Evolutionary conservation across 805 yeast species (phyloP).

Genomic region (Saccharomycopsis microspora): DNA sequence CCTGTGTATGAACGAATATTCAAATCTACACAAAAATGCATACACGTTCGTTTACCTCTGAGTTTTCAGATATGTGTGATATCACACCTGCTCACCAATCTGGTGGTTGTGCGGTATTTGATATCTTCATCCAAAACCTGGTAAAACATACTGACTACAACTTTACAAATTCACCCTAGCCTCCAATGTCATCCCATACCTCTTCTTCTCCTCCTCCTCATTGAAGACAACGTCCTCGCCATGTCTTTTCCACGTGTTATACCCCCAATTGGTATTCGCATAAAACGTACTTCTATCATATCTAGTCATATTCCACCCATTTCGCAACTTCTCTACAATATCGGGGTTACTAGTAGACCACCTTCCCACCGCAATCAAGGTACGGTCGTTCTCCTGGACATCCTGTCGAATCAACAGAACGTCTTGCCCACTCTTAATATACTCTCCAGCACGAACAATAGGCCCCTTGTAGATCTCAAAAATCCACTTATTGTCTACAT

Average conservation of each 20-base stretch:
- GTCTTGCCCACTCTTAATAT: constrained; percentile 7
- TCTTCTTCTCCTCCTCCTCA: too few relatives aligned
- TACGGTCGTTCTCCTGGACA: constrained; percentile 28
- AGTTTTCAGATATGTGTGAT: too few relatives aligned
- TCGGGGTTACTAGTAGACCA: constrained; percentile 31
- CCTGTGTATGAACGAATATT: too few relatives aligned
- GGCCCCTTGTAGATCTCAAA: constrained; percentile 35
- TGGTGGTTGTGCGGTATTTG: too few relatives aligned
- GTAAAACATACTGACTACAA: too few relatives aligned
- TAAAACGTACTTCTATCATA: constrained; percentile 34
- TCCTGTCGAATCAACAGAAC: constrained; percentile 13
- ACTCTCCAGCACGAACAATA: constrained; percentile 30
- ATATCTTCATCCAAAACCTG: too few relatives aligned
- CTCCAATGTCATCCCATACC: too few relatives aligned
- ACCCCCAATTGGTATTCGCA: constrained; percentile 24
- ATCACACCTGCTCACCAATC: too few relatives aligned
- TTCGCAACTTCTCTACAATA: constrained; percentile 24
- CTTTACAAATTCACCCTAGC: too few relatives aligned
- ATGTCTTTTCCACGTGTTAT: constrained; percentile 22
- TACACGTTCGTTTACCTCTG: too few relatives aligned
- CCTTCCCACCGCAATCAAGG: constrained; percentile 31
- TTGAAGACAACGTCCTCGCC: constrained; percentile 5
- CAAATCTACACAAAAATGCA: too few relatives aligned
- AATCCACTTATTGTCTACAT: constrained; percentile 25
- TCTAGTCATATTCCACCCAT: constrained; percentile 24